Conservation (phyloP, 2,329 filamentous ascomycete genomes). For the Colletotrichum acutatum region DNA sequence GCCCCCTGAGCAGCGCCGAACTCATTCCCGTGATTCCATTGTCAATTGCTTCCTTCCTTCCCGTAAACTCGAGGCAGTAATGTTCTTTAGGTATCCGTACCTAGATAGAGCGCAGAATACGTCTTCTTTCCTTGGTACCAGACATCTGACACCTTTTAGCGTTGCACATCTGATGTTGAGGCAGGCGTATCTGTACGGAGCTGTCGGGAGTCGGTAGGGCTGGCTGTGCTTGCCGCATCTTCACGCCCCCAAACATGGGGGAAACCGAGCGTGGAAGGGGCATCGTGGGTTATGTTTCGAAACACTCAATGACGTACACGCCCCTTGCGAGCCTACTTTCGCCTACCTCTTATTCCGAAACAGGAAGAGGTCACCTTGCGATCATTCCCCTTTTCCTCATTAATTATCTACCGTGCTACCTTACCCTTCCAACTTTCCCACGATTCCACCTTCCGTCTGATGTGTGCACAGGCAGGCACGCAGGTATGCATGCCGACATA, state of each 20-base stretch:
- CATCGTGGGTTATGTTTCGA: constrained; percentile 35
- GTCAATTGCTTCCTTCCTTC: background rate
- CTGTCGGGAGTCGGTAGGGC: background rate
- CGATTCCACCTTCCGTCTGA: background rate
- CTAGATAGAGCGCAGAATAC: no score
- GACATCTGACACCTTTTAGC: background rate
- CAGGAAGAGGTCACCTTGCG: background rate
- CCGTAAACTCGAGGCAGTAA: background rate
- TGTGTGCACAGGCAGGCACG: background rate
- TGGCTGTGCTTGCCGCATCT: constrained; percentile 9
- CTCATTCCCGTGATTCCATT: background rate
- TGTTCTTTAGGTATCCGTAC: background rate
- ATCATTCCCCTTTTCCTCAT: background rate
- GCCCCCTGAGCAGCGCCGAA: background rate
- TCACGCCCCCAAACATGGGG: constrained; percentile 17
- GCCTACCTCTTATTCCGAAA: constrained; percentile 14
- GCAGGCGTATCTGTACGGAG: background rate
- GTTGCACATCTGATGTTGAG: background rate
- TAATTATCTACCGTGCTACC: no score
- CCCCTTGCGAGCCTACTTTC: background rate
- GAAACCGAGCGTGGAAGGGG: constrained; percentile 30
- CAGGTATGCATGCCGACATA: background rate
- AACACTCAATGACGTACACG: constrained; percentile 34
- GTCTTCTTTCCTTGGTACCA: background rate
- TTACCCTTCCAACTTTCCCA: background rate